These are phyloP conservation scores for Phytophthora hybrid DNA, from an alignment of 352 stramenopile genomes.

Conservation along the genomic window DNA sequence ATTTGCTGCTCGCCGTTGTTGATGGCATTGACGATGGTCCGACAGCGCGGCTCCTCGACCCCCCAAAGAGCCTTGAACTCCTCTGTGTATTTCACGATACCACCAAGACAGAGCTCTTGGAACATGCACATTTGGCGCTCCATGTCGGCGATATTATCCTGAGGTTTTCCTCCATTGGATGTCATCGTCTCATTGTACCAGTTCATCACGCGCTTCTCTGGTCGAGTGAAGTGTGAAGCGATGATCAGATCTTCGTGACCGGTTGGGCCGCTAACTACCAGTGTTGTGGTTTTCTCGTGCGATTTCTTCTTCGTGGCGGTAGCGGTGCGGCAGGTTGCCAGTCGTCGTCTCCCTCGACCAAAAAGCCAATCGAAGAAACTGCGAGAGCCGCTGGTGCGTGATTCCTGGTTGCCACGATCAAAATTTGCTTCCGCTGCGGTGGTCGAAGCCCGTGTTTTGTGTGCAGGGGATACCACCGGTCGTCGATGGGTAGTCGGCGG, in stretches of 20 bases:
- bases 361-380: constrained; percentile 31
- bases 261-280: background rate
- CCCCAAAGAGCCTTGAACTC: constrained; percentile 58
- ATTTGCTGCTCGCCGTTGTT: constrained; percentile 38
- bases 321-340: constrained; percentile 18
- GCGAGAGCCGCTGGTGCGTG: background rate
- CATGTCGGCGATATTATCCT: constrained; percentile 46
- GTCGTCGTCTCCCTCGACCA: constrained; percentile 16
- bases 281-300: too few species aligned
- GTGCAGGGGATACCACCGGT: background rate
- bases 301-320: background rate
- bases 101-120: constrained; percentile 58
- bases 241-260: constrained; percentile 19
- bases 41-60: constrained; percentile 43
- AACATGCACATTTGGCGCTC: constrained; percentile 61
- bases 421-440: background rate
- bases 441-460: background rate
- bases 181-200: constrained; percentile 47
- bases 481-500: background rate
- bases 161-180: constrained; percentile 28
- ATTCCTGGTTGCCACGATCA: constrained; percentile 4
- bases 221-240: constrained; percentile 37
- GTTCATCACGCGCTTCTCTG: constrained; percentile 38
- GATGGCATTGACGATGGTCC: constrained; percentile 50
- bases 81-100: constrained; percentile 40